These are phyloP conservation scores for Acidiella bohemica DNA, from an alignment of 495 filamentous ascomycete species.

Conservation along the genomic window DNA sequence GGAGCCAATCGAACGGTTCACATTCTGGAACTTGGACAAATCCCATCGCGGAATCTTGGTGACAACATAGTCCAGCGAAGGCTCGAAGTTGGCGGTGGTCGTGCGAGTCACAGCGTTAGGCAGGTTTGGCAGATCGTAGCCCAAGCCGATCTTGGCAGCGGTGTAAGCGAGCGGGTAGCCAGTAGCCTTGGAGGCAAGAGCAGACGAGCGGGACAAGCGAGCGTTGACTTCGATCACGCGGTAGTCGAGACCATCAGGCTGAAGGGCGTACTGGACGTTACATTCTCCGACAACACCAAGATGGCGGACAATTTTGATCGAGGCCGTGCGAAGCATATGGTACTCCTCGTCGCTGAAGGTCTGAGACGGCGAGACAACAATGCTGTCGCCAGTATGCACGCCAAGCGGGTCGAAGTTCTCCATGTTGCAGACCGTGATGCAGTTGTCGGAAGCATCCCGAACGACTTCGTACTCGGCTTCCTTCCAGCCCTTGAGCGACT, in stretches of 20 bases:
- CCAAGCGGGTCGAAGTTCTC: constrained; percentile 98
- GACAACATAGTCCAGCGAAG: constrained; percentile 91
- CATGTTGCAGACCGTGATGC: constrained; percentile 99
- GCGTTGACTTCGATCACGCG: constrained; percentile 99
- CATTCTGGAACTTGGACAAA: constrained; percentile 94
- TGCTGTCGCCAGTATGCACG: constrained; percentile 96
- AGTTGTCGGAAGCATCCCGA: constrained; percentile 90
- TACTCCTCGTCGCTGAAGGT: constrained; percentile 97
- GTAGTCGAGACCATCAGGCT: constrained; percentile 93
- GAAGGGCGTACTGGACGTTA: constrained; percentile 96
- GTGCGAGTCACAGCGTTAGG: constrained; percentile 97
- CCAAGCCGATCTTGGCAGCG: constrained; percentile 91
- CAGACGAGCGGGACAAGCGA: constrained; percentile 86
- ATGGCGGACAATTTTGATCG: constrained; percentile 97
- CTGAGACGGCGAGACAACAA: constrained; percentile 93
- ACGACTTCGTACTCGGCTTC: constrained; percentile 99
- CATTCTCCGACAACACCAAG: constrained; percentile 95
- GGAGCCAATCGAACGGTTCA: constrained; percentile 91
- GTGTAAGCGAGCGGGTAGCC: constrained; percentile 91
- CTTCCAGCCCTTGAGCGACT: constrained; percentile 99
- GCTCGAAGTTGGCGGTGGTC: constrained; percentile 97
- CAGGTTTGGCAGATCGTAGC: constrained; percentile 84
- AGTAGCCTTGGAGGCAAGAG: constrained; percentile 90
- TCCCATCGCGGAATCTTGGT: constrained; percentile 98
- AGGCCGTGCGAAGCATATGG: constrained; percentile 95